Evolutionary conservation across 345 rosid species (phyloP).

Genomic region (Linum trigynum): DNA sequence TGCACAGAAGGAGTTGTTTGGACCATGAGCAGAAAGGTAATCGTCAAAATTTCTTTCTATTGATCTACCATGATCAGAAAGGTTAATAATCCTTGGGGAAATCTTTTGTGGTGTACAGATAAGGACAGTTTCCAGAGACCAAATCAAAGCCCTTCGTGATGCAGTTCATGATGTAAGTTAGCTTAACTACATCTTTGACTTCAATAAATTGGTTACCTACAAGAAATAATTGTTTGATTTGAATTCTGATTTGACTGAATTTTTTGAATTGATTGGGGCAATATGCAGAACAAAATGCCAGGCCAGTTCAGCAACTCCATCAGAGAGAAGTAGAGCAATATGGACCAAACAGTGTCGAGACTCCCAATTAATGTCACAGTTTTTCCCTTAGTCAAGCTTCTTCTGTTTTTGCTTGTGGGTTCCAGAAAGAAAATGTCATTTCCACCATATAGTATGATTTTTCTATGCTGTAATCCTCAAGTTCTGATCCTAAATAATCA

Average conservation of each 20-base stretch:
- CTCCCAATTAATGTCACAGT: not conserved
- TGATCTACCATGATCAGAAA: too few relatives aligned
- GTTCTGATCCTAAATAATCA: too few relatives aligned
- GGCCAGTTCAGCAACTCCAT: constrained; percentile 41
- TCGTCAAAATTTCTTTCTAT: too few relatives aligned
- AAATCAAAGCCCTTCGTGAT: constrained; percentile 30
- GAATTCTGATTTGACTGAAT: not conserved
- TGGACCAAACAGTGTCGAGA: not conserved
- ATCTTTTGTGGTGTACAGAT: constrained; percentile 19
- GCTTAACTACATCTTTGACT: not conserved
- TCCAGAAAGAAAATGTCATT: not conserved
- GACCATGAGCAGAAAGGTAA: constrained; percentile 49
- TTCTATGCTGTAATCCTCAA: too few relatives aligned
- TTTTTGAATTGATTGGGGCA: constrained; percentile 15
- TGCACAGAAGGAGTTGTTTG: constrained; percentile 71
- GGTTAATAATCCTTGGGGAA: not conserved
- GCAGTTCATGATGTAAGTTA: constrained; percentile 51
- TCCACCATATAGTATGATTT: not conserved
- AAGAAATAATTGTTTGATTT: too few relatives aligned
- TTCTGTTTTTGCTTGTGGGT: not conserved
- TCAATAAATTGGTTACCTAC: not conserved
- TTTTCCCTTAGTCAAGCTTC: too few relatives aligned
- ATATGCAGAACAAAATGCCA: constrained; percentile 42
- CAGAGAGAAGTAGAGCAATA: constrained; percentile 6
- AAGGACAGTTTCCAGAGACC: constrained; percentile 30